Evolutionary conservation across 768 basidiomycete species (phyloP).

Genomic region (Tubosaeta sp.): DNA sequence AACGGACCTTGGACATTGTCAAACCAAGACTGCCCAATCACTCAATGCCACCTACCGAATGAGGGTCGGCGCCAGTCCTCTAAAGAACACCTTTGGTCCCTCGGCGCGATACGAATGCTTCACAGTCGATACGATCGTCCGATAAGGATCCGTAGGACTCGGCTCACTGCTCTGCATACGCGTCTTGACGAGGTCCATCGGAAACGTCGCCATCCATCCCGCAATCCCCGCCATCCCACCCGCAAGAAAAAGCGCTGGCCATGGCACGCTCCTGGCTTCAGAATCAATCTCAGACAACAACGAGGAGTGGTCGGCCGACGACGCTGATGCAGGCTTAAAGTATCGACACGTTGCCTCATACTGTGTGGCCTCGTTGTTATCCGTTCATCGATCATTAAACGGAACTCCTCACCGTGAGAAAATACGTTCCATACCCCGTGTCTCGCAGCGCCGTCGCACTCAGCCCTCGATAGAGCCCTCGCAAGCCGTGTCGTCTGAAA

Average conservation of each 20-base stretch:
- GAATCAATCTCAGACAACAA: conserved; percentile 40
- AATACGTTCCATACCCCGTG: conserved; percentile 83
- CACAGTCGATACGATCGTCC: conserved; percentile 55
- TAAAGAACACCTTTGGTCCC: conserved; percentile 67
- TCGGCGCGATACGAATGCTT: conserved; percentile 57
- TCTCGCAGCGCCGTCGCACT: conserved; percentile 73
- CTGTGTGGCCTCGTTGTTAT: conserved; percentile 25
- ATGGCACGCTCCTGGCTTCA: conserved; percentile 35
- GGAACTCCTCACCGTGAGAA: conserved; percentile 53
- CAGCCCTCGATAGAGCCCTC: conserved; percentile 75
- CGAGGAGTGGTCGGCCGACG: conserved; percentile 29
- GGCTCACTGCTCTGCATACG: conserved; percentile 60
- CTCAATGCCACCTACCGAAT: conserved; percentile 47
- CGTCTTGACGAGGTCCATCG: conserved; percentile 88
- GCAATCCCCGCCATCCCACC: conserved; percentile 74
- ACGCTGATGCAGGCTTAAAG: conserved; percentile 30
- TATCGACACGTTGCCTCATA: conserved; percentile 63
- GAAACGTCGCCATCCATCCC: conserved; percentile 82
- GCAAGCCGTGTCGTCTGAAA: conserved; percentile 49
- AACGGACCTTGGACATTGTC: conserved; percentile 48
- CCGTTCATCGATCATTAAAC: conserved; percentile 3
- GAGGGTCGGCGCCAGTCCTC: conserved; percentile 75
- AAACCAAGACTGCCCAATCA: background rate
- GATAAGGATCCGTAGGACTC: conserved; percentile 45
- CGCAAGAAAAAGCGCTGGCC: conserved; percentile 61